Base-by-base conservation (phyloP, 139 green algal species). In the Gonium pectorale region DNA sequence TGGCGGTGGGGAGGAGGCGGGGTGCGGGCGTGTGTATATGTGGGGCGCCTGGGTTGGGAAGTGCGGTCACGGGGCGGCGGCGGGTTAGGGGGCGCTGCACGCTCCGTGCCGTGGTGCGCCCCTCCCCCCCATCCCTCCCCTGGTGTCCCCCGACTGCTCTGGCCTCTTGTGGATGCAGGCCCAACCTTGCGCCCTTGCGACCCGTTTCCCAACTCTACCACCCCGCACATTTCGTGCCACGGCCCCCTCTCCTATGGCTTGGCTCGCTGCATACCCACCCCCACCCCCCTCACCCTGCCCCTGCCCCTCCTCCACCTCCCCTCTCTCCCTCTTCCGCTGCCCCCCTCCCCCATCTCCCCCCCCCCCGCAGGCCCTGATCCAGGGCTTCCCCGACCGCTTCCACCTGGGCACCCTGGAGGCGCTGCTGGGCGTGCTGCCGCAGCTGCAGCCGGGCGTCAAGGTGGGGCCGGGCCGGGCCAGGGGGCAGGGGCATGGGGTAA, bases 371-470 rank as follows among this genome's bases (percentile, higher is more conserved):
- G 75, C 75, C 27, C 80, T 91, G 24, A 90, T 91, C 49, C 88
- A 93, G 83, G 90, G 86, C 49, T 99, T 99, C 89, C 95, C 97
- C 7, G 97, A 99, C 83, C 95, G 98, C 67, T 99, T 97, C 90
- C 97, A 99, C 90, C 80, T 99, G 69, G 92, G 94, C 69, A 98
- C 97, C 5, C 89, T 99, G 73, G 89, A 95, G 51, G 75, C 85
- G 21, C 88, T 99, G 71, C 90, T 99, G 73, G 94, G 85, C 11
- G 92, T 95, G 44, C 94, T 97, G 84, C 93, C 94, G 21, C 81
- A 97, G 84, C 93, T 99, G 87, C 94, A 98, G 90, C 89, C 93
- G 26, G 94, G 90, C 0, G 96, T 98, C 33, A 93, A 94, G 46
- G 81, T 97, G 38, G 49, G 89, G 5, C 41, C 19, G 41, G 26